A percentile compares a stretch with the other conserved stretches of the same genome.
Conservation (phyloP, 2,329 filamentous ascomycete genomes). For the Talaromyces verruculosus region DNA sequence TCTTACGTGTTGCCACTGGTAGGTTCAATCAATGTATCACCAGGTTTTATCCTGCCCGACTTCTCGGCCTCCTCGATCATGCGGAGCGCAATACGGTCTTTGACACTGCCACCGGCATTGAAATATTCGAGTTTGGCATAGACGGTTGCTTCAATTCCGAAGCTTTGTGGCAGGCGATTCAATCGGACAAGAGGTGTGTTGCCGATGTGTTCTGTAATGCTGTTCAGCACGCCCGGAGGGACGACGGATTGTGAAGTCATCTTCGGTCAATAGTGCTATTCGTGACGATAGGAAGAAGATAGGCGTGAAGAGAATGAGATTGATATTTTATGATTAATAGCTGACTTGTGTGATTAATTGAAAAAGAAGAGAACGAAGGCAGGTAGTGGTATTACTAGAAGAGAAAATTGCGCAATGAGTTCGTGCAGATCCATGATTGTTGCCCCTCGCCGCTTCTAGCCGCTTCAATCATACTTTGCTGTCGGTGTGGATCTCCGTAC, state of each 20-base stretch:
- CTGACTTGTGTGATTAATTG: background rate
- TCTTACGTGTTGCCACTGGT: slow-evolving; percentile 87
- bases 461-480: slow-evolving; percentile 4
- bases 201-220: slow-evolving; percentile 84
- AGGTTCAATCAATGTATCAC: slow-evolving; percentile 95
- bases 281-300: background rate
- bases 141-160: slow-evolving; percentile 84
- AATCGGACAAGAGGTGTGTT: slow-evolving; percentile 93
- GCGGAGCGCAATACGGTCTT: slow-evolving; percentile 90
- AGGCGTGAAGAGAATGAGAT: background rate
- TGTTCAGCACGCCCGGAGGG: slow-evolving; percentile 60
- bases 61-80: slow-evolving; percentile 97
- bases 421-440: background rate
- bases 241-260: slow-evolving; percentile 38
- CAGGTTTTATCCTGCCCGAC: slow-evolving; percentile 89
- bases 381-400: background rate
- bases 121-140: slow-evolving; percentile 92
- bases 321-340: background rate
- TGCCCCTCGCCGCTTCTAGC: slow-evolving; percentile 20
- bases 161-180: slow-evolving; percentile 86
- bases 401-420: slow-evolving; percentile 4
- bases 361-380: background rate
- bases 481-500: slow-evolving; percentile 1
- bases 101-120: slow-evolving; percentile 90
- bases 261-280: background rate